Percentiles rank a stretch among this genome's conserved stretches.
phyloP scores from a whole-genome alignment of 805 yeast species.

The Ogataea ramenticola region DNA sequence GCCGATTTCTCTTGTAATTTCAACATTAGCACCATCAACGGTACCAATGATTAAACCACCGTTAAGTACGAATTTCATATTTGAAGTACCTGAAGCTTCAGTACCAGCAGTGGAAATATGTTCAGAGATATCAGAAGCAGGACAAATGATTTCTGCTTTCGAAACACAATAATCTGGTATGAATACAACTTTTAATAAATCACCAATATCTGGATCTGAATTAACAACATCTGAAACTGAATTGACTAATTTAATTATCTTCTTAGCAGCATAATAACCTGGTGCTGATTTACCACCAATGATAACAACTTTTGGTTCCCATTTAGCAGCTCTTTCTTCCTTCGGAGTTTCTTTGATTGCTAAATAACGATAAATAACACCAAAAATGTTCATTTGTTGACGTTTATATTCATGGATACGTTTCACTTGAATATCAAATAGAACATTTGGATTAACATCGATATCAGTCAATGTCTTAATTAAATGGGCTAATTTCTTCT shows the following conservation, averaged over 20 bases:
- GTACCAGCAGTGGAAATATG: conserved; percentile 97
- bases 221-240: conserved; percentile 77
- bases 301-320: conserved; percentile 68
- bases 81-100: conserved; percentile 93
- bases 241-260: conserved; percentile 79
- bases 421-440: conserved; percentile 90
- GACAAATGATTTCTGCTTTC: conserved; percentile 84
- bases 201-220: conserved; percentile 65
- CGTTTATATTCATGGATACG: conserved; percentile 95
- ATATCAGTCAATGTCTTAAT: conserved; percentile 56
- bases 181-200: conserved; percentile 77
- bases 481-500: conserved; percentile 56
- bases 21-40: conserved; percentile 95
- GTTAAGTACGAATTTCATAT: conserved; percentile 90
- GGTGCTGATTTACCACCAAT: conserved; percentile 97
- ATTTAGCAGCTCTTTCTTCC: conserved; percentile 51
- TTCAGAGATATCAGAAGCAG: conserved; percentile 86
- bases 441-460: conserved; percentile 61
- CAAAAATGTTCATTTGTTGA: conserved; percentile 88
- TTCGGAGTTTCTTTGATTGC: conserved; percentile 61
- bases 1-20: conserved; percentile 88
- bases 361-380: conserved; percentile 78
- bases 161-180: conserved; percentile 92
- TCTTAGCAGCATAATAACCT: conserved; percentile 94
- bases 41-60: conserved; percentile 95